Conservation (phyloP, 2,329 filamentous ascomycete species). For the Stachybotrys chlorohalonatus region DNA sequence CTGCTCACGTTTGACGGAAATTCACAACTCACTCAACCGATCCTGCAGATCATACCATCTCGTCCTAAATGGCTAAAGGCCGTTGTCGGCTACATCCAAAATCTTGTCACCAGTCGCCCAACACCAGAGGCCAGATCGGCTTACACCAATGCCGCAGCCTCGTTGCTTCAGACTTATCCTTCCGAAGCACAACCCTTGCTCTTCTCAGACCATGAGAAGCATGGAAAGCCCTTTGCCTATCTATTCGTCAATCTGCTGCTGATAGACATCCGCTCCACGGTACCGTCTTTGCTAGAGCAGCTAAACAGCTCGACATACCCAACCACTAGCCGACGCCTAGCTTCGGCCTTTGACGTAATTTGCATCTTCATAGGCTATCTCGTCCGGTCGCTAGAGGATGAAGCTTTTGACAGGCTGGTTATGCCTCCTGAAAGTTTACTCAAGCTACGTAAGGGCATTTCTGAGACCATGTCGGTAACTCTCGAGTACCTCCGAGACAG, state of each 20-base stretch:
- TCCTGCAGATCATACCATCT: constrained; percentile 33
- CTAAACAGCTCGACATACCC: constrained; percentile 48
- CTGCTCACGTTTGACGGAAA: not conserved
- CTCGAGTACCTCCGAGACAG: constrained; percentile 60
- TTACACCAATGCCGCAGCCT: constrained; percentile 49
- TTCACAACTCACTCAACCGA: not conserved
- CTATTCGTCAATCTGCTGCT: constrained; percentile 56
- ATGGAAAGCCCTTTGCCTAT: constrained; percentile 49
- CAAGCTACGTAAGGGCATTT: constrained; percentile 49
- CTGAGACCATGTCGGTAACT: constrained; percentile 53
- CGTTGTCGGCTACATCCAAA: constrained; percentile 38
- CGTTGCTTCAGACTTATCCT: constrained; percentile 48
- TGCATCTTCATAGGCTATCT: constrained; percentile 52
- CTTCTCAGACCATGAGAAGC: constrained; percentile 36
- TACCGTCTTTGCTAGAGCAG: constrained; percentile 49
- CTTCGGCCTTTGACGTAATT: constrained; percentile 53
- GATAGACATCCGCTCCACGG: constrained; percentile 55
- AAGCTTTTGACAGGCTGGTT: constrained; percentile 26
- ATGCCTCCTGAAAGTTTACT: constrained; percentile 52
- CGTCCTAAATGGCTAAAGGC: constrained; percentile 44
- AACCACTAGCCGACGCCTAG: constrained; percentile 41
- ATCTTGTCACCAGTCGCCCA: constrained; percentile 45
- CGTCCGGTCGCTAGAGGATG: constrained; percentile 43
- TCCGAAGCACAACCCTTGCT: constrained; percentile 34
- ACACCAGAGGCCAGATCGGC: constrained; percentile 45